Percentiles rank a stretch among this genome's conserved stretches.
Evolutionary conservation across 2,329 filamentous ascomycete species (phyloP).

Genomic region (Penicillium sp.): DNA sequence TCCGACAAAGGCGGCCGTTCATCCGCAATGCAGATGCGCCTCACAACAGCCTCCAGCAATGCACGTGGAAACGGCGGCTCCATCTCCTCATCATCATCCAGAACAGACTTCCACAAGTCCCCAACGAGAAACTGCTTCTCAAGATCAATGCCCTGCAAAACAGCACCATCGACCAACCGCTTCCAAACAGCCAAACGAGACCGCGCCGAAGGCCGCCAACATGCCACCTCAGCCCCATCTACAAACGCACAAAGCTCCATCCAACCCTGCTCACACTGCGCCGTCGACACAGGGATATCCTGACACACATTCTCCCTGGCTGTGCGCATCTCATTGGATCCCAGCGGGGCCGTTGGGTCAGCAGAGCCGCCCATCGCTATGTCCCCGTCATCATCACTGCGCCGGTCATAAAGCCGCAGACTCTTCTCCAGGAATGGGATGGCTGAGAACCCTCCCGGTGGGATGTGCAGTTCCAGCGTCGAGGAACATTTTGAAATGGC

Average conservation of each 20-base stretch:
- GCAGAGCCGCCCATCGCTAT: conserved; percentile 20
- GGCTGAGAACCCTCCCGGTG: conserved; percentile 34
- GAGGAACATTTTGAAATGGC: conserved; percentile 48
- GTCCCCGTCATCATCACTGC: conserved; percentile 21
- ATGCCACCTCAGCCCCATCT: conserved; percentile 30
- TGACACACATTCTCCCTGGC: conserved; percentile 46
- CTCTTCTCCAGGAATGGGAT: conserved; percentile 30
- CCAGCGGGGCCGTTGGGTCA: conserved; percentile 27
- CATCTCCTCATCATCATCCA: conserved; percentile 34
- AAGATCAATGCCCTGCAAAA: conserved; percentile 43
- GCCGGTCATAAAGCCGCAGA: conserved; percentile 34
- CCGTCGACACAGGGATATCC: conserved; percentile 54
- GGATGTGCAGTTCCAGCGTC: conserved; percentile 46
- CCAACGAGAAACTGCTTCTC: conserved; percentile 43
- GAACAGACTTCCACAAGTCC: conserved; percentile 43
- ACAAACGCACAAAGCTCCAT: conserved; percentile 55
- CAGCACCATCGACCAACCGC: conserved; percentile 38
- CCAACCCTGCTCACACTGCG: conserved; percentile 54
- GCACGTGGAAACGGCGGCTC: conserved; percentile 33
- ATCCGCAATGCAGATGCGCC: conserved; percentile 34
- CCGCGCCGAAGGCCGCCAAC: conserved; percentile 51
- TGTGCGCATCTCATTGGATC: conserved; percentile 26
- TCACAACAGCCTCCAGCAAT: conserved; percentile 42
- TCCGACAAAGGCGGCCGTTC: conserved; percentile 22
- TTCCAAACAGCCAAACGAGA: conserved; percentile 53